Conservation (phyloP, 352 stramenopile species). For the Blastocystis sp. region DNA sequence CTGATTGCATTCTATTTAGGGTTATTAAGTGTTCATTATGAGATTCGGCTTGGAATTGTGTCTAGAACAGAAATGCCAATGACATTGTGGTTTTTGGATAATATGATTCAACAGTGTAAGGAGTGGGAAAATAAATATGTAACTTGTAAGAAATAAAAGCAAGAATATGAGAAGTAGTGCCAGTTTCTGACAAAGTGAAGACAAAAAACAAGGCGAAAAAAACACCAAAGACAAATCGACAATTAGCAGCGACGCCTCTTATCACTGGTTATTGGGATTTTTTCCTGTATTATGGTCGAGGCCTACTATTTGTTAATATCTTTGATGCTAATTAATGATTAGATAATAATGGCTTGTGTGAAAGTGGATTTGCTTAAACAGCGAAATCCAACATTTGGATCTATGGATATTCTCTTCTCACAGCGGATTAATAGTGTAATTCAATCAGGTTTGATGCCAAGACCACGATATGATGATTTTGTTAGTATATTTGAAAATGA, state of each 20-base stretch:
- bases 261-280: slow-evolving; percentile 17
- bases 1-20: slow-evolving; percentile 7
- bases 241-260: not conserved
- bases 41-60: slow-evolving; percentile 25
- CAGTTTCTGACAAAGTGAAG: not conserved
- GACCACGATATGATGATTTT: not conserved
- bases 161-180: not conserved
- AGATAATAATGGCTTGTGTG: not conserved
- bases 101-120: not conserved
- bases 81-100: slow-evolving; percentile 35
- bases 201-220: not conserved
- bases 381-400: not conserved
- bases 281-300: slow-evolving; percentile 24
- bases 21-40: not conserved
- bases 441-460: not conserved
- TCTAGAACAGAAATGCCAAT: not conserved
- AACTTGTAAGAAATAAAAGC: not conserved
- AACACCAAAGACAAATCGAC: not conserved
- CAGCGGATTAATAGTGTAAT: not conserved
- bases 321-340: not conserved
- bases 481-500: not conserved
- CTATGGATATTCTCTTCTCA: slow-evolving; percentile 26
- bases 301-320: slow-evolving; percentile 21
- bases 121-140: slow-evolving; percentile 3
- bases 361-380: not conserved